Evolutionary conservation across 1,284 basidiomycete species (phyloP), one percentile per base, ranked within the genome.

Genomic region (Naganishia sp.): DNA sequence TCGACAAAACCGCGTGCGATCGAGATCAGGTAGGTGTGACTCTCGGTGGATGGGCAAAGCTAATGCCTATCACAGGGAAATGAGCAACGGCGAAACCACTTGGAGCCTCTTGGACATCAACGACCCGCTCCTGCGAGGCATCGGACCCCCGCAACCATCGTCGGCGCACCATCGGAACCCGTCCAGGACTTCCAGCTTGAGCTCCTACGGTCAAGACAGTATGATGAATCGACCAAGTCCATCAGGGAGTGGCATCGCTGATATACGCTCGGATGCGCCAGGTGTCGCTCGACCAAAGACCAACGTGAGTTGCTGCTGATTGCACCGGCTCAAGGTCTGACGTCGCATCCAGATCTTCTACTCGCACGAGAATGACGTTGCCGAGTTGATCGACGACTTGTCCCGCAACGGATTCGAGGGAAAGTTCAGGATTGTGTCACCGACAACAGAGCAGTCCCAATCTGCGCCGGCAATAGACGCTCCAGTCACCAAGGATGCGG

Each of bases 71-170:
- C 41, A n/a, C 58, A 67, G 66, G 15, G 66, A 67, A 42, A 63
- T 67, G 66, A 63, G 61, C 46, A 61, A 67, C 53, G 66, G 66
- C 11, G 50, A 67, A n/a, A 61, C 61, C 39, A 58, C 51, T 2
- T 67, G 66, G 66, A 54, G 66, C 21, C n/a, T 67, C n/a, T 45
- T 67, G 15, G 66, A 63, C n/a, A 32, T 43, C 3, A 46, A 53
- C 32, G 51, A 62, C 9, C 58, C 58, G 10, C 11, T 42, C 15
- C 21, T 51, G 21, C 47, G 35, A 13, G 58, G 28, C 21, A 25
- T 49, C 21, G 47, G 42, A 9, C 49, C 47, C 28, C 10, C 17
- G 31, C 10, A 7, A n/a, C 35, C 28, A 41, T 47, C 58, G 17
- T 15, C 32, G 1, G 17, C 52, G 2, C 58, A 61, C 28, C 21